Evolutionary conservation across 768 basidiomycete genomes (phyloP).

Genomic region (Trametes coccinea): DNA sequence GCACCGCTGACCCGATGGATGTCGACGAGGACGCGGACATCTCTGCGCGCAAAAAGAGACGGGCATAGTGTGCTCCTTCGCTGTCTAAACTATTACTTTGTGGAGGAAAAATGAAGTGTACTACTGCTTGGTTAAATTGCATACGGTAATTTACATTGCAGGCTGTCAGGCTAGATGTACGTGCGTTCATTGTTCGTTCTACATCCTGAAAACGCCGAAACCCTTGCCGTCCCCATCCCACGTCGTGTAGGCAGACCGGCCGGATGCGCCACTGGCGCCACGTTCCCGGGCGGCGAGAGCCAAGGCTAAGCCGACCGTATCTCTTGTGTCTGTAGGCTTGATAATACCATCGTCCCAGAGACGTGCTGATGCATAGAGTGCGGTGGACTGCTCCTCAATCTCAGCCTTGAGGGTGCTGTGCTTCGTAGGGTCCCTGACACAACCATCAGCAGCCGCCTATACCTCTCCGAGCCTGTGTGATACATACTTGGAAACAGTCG

Average conservation of each 20-base stretch:
- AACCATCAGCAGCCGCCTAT: not conserved
- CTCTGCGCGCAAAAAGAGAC: slow-evolving; percentile 24
- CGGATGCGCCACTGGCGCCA: slow-evolving; percentile 14
- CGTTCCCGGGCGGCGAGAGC: slow-evolving; percentile 65
- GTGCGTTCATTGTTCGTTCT: not conserved
- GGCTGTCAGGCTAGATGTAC: not conserved
- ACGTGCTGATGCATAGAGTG: slow-evolving; percentile 87
- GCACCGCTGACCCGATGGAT: slow-evolving; percentile 25
- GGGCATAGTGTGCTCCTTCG: slow-evolving; percentile 3
- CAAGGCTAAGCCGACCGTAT: slow-evolving; percentile 85
- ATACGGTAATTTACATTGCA: slow-evolving; percentile 6
- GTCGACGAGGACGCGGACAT: slow-evolving; percentile 24
- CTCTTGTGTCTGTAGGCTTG: slow-evolving; percentile 83
- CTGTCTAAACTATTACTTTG: too few species aligned
- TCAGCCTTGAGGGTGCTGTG: slow-evolving; percentile 73
- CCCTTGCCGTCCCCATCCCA: slow-evolving; percentile 72
- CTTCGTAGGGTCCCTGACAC: slow-evolving; percentile 70
- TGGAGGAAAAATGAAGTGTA: too few species aligned
- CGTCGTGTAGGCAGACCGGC: slow-evolving; percentile 41
- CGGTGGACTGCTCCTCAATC: slow-evolving; percentile 88
- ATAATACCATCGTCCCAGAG: slow-evolving; percentile 95
- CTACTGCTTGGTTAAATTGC: not conserved
- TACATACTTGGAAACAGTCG: slow-evolving; percentile 76
- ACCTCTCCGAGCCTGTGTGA: not conserved
- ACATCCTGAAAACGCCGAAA: slow-evolving; percentile 75